Evolutionary conservation across 2,329 filamentous ascomycete genomes (phyloP).

Genomic region (Paramyrothecium roridum): DNA sequence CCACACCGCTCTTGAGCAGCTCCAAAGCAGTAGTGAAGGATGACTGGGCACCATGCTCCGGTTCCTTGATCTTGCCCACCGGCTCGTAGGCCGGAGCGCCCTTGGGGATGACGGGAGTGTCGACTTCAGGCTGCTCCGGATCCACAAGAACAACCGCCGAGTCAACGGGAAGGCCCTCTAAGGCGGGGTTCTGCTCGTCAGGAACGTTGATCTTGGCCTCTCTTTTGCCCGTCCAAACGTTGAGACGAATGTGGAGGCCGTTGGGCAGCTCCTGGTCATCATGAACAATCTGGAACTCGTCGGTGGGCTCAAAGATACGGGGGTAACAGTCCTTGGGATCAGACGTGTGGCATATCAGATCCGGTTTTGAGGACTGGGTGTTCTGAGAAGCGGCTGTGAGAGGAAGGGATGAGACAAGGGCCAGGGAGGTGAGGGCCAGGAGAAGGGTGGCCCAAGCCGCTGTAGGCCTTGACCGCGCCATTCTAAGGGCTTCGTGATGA

Average conservation of each 20-base stretch:
- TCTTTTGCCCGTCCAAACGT: constrained; percentile 60
- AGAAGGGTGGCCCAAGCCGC: constrained; percentile 7
- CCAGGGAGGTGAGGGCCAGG: constrained; percentile 21
- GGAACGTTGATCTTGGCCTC: constrained; percentile 66
- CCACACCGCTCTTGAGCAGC: constrained; percentile 42
- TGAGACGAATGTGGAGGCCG: constrained; percentile 64
- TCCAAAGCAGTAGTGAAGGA: constrained; percentile 39
- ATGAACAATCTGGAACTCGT: constrained; percentile 61
- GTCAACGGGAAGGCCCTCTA: constrained; percentile 51
- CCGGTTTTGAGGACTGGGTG: constrained; percentile 35
- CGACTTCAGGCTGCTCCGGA: constrained; percentile 29
- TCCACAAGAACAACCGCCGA: constrained; percentile 53
- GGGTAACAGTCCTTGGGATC: constrained; percentile 64
- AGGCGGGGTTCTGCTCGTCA: constrained; percentile 41
- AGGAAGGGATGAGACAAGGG: constrained; percentile 11
- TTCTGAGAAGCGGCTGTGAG: not conserved
- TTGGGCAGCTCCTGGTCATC: constrained; percentile 63
- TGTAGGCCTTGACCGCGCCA: not conserved
- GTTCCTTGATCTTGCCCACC: constrained; percentile 55
- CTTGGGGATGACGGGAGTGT: constrained; percentile 33
- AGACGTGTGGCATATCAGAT: constrained; percentile 63
- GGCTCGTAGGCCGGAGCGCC: constrained; percentile 56
- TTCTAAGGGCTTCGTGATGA: not conserved
- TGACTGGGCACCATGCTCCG: constrained; percentile 27
- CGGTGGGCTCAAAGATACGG: constrained; percentile 58